phyloP scores from a whole-genome alignment of 192 early-diverging fungal species.

The Coemansia sp. region DNA sequence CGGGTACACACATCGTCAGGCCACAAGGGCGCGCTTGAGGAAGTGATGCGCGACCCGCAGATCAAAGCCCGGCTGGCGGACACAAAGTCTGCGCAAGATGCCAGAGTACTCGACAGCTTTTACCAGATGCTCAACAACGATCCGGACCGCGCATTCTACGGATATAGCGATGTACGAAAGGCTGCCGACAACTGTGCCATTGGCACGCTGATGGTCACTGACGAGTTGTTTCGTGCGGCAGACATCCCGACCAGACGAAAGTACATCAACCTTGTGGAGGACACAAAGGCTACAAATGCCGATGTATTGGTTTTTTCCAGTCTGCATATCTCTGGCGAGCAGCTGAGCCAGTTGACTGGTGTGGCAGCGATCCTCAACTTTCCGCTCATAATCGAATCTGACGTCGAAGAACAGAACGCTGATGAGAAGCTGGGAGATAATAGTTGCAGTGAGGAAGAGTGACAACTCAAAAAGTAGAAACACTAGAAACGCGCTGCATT shows the following conservation, averaged over 20 bases:
- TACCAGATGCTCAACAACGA: slow-evolving; percentile 88
- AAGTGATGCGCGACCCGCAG: slow-evolving; percentile 85
- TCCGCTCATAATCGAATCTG: slow-evolving; percentile 83
- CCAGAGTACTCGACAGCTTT: slow-evolving; percentile 77
- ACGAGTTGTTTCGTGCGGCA: slow-evolving; percentile 87
- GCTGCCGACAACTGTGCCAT: slow-evolving; percentile 87
- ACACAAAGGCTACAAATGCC: slow-evolving; percentile 70
- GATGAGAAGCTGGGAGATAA: neutral
- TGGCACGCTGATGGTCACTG: slow-evolving; percentile 86
- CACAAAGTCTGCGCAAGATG: slow-evolving; percentile 90
- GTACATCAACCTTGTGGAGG: slow-evolving; percentile 88
- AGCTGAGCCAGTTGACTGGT: slow-evolving; percentile 90
- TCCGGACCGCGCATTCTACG: slow-evolving; percentile 92
- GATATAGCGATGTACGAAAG: slow-evolving; percentile 78
- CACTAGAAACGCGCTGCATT: neutral
- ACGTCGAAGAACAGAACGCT: slow-evolving; percentile 50
- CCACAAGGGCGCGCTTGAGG: slow-evolving; percentile 93
- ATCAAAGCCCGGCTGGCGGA: slow-evolving; percentile 79
- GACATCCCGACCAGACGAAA: slow-evolving; percentile 81
- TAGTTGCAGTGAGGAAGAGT: neutral
- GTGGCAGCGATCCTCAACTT: slow-evolving; percentile 93
- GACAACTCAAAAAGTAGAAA: neutral
- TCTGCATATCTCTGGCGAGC: slow-evolving; percentile 94
- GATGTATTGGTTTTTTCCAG: slow-evolving; percentile 87
- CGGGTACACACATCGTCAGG: slow-evolving; percentile 92